Conservation (phyloP, 163 green algal genomes). For the Volvox carteri region DNA sequence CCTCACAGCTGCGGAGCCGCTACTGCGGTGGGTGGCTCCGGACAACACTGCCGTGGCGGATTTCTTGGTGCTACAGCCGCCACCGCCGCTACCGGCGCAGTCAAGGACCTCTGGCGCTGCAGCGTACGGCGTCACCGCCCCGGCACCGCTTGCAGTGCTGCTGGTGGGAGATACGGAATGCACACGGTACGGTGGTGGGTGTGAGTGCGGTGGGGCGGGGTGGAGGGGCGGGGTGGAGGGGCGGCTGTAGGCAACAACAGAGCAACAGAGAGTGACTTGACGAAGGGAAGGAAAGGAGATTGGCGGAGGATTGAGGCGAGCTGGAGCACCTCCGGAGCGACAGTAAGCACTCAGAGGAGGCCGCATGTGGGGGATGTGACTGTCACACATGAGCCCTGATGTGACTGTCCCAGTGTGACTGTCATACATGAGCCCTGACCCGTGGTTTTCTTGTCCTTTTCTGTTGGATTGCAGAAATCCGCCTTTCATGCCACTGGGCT, state of each 20-base stretch:
- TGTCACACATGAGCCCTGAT: no score
- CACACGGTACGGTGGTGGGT: not conserved
- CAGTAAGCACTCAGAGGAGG: no score
- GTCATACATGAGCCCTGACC: no score
- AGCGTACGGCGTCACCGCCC: not conserved
- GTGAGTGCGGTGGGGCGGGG: not conserved
- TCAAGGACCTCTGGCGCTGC: not conserved
- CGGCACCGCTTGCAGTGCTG: slow-evolving; percentile 27
- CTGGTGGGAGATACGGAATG: not conserved
- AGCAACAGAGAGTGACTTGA: no score
- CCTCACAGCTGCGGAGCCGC: slow-evolving; percentile 9
- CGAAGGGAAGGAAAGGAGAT: no score
- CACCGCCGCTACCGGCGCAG: not conserved
- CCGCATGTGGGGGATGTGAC: no score
- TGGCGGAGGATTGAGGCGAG: no score
- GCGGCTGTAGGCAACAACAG: no score
- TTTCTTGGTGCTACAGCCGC: slow-evolving; percentile 5
- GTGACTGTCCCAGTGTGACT: no score
- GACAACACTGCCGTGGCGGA: slow-evolving; percentile 6
- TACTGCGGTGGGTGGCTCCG: not conserved
- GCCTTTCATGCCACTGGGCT: slow-evolving; percentile 30
- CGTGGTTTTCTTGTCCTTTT: no score
- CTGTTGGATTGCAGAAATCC: not conserved
- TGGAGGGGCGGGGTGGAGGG: no score
- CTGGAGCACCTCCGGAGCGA: no score